Conservation (phyloP, 2,329 filamentous ascomycete species). For the Trichoderma arundinaceum region DNA sequence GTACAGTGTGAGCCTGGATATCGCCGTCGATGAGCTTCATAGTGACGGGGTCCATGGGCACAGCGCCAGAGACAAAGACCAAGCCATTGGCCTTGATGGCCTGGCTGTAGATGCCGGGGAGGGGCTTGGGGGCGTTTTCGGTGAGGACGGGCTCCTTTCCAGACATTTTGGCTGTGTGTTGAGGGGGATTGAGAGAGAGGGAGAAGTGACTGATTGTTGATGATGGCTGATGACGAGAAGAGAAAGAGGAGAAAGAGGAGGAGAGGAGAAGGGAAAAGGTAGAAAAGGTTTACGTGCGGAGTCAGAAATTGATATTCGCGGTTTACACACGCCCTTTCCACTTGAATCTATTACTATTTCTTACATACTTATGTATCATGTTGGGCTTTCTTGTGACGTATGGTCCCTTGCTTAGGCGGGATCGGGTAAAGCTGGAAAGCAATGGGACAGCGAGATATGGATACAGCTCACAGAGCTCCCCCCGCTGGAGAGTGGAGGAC, state of each 20-base stretch:
- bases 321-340: neutral
- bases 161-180: slow-evolving; percentile 38
- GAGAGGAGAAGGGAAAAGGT: neutral
- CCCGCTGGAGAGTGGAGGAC: slow-evolving; percentile 1
- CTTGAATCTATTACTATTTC: neutral
- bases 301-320: neutral
- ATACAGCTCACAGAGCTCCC: neutral
- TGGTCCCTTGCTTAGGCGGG: slow-evolving; percentile 7
- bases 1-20: slow-evolving; percentile 67
- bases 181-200: neutral
- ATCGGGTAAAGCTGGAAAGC: slow-evolving; percentile 22
- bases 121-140: slow-evolving; percentile 49
- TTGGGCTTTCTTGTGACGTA: slow-evolving; percentile 1
- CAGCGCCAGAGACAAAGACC: slow-evolving; percentile 74
- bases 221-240: neutral
- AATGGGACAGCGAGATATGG: slow-evolving; percentile 1
- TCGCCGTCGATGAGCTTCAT: slow-evolving; percentile 67
- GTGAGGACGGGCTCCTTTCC: slow-evolving; percentile 47
- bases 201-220: neutral
- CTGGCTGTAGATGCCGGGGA: slow-evolving; percentile 51
- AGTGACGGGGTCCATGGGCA: slow-evolving; percentile 65
- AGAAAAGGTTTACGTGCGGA: slow-evolving; percentile 8
- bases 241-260: neutral
- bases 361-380: neutral
- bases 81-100: slow-evolving; percentile 71